A percentile compares a stretch with the other conserved stretches of the same genome.
These are phyloP conservation scores for Artemisia argyi DNA, from an alignment of 129 eudicot genomes.

Conservation along the genomic window DNA sequence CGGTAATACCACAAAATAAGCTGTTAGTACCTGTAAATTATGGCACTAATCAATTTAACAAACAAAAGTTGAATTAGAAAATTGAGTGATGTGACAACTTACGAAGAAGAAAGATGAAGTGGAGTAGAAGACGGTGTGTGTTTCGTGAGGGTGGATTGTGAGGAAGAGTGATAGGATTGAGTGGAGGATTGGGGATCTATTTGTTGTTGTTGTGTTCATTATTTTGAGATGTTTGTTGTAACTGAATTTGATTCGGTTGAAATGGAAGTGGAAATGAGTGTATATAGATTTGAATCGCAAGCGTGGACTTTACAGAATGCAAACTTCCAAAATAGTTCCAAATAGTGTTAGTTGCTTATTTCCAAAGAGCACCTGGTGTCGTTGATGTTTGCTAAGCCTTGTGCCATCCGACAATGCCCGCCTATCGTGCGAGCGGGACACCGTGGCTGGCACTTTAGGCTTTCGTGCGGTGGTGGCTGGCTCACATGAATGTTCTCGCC, in stretches of 20 bases:
- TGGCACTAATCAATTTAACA: background rate
- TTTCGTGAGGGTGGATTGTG: conserved; percentile 73
- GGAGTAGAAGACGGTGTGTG: conserved; percentile 66
- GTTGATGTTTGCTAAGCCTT: no score
- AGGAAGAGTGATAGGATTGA: conserved; percentile 59
- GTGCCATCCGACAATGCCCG: no score
- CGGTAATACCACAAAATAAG: conserved; percentile 90
- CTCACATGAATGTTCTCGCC: no score
- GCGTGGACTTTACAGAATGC: background rate
- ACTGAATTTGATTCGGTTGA: background rate
- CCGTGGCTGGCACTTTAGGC: no score
- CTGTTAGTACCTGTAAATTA: conserved; percentile 68
- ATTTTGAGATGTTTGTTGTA: background rate
- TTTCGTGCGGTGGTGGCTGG: no score
- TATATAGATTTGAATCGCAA: background rate
- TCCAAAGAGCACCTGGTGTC: no score
- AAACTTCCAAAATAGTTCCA: background rate
- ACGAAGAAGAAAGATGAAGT: conserved; percentile 86
- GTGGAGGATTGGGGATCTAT: conserved; percentile 54
- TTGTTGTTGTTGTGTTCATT: conserved; percentile 23
- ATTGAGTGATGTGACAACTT: conserved; percentile 4
- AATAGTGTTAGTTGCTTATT: background rate
- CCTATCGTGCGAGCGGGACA: no score
- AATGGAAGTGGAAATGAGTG: background rate
- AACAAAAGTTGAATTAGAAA: background rate